Conservation (phyloP, 495 filamentous ascomycete genomes). For the Neurospora sp. region DNA sequence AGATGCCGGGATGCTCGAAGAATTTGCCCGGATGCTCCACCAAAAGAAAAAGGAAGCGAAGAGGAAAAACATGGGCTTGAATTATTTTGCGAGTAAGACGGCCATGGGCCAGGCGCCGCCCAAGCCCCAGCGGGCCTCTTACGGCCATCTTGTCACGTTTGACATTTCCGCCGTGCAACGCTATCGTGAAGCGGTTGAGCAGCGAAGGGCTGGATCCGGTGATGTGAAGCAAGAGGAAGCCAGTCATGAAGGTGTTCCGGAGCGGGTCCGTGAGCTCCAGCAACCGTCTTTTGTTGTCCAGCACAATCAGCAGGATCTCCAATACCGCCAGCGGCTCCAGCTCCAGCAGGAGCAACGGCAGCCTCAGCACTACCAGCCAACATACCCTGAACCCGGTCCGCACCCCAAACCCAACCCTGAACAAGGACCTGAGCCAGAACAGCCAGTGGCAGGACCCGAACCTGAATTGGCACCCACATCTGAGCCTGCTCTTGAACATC, state of each 20-base stretch:
- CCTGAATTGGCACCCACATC: constrained; percentile 3
- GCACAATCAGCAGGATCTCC: background rate
- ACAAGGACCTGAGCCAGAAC: constrained; percentile 1
- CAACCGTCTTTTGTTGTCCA: background rate
- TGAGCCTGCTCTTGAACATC: background rate
- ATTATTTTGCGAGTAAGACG: constrained; percentile 36
- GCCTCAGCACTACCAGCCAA: background rate
- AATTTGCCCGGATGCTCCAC: constrained; percentile 32
- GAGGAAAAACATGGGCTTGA: constrained; percentile 33
- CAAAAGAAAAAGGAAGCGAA: constrained; percentile 41
- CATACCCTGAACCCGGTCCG: background rate
- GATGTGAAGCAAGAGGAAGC: constrained; percentile 20
- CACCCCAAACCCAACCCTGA: constrained; percentile 2
- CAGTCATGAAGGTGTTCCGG: constrained; percentile 13
- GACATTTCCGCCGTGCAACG: constrained; percentile 18
- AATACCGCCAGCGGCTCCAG: background rate
- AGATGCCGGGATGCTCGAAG: constrained; percentile 27
- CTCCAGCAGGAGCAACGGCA: background rate
- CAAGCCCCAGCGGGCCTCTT: constrained; percentile 30
- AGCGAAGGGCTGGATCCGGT: background rate
- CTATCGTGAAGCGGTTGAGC: background rate
- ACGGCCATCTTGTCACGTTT: constrained; percentile 30
- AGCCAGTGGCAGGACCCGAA: constrained; percentile 3
- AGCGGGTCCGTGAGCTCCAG: constrained; percentile 1
- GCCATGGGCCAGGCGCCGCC: constrained; percentile 22